Conservation (phyloP, 768 basidiomycete species). For the Trametes maxima region DNA sequence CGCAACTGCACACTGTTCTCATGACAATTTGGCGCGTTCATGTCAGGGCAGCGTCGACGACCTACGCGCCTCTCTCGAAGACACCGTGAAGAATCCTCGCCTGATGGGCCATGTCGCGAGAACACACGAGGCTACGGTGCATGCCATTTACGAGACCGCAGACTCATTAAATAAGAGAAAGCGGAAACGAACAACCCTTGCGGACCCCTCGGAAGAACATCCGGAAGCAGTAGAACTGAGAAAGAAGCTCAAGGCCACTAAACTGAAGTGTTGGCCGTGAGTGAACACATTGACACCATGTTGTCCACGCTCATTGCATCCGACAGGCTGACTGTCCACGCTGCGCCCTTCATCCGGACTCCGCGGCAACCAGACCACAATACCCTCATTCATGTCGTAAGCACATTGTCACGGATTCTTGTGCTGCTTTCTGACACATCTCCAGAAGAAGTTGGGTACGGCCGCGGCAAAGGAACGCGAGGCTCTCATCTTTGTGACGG, state of each 20-base stretch:
- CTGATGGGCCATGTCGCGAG: constrained; percentile 59
- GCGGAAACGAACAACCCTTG: constrained; percentile 37
- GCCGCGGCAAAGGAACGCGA: constrained; percentile 28
- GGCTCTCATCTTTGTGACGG: constrained; percentile 59
- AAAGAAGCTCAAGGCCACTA: constrained; percentile 50
- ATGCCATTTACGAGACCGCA: constrained; percentile 38
- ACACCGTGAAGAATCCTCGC: constrained; percentile 55
- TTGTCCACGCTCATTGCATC: background rate
- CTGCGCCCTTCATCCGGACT: constrained; percentile 63
- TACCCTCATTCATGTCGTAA: constrained; percentile 23
- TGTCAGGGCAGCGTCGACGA: constrained; percentile 52
- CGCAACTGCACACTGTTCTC: background rate
- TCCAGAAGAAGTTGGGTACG: constrained; percentile 25
- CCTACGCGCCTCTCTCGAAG: constrained; percentile 45
- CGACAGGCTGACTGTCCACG: constrained; percentile 50
- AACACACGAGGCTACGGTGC: constrained; percentile 52
- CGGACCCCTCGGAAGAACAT: constrained; percentile 42
- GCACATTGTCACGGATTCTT: background rate
- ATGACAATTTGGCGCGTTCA: background rate
- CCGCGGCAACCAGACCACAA: constrained; percentile 71
- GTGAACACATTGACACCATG: constrained; percentile 26
- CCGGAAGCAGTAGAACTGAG: constrained; percentile 53
- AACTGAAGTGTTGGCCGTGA: constrained; percentile 66
- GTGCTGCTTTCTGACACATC: background rate
- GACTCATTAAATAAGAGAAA: constrained; percentile 41